These are phyloP conservation scores for Fusarium verrucosum DNA, from an alignment of 2,329 filamentous ascomycete genomes.

Conservation along the genomic window DNA sequence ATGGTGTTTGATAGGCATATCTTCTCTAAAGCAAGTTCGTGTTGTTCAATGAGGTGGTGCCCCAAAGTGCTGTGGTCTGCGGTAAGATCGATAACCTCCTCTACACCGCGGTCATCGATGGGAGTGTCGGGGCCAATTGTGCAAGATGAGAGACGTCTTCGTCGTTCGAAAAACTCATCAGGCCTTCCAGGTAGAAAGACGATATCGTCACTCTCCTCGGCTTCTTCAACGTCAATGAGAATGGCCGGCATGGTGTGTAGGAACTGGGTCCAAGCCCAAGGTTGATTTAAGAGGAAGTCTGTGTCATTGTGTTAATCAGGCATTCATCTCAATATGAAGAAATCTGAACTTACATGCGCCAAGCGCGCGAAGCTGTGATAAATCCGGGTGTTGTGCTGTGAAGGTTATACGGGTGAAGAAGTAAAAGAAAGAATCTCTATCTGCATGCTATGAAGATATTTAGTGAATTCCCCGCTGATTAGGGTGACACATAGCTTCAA, in stretches of 20 bases:
- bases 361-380: not conserved
- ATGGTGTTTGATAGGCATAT: slow-evolving; percentile 9
- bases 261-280: not conserved
- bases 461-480: not conserved
- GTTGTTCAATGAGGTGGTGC: slow-evolving; percentile 24
- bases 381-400: not conserved
- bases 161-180: not conserved
- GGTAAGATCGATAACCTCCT: slow-evolving; percentile 51
- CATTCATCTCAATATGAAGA: not conserved
- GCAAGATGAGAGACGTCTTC: slow-evolving; percentile 31
- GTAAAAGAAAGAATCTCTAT: not conserved
- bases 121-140: slow-evolving; percentile 36
- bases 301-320: slow-evolving; percentile 1
- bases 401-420: not conserved
- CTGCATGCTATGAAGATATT: not conserved
- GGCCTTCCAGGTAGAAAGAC: slow-evolving; percentile 30
- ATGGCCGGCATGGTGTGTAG: slow-evolving; percentile 10
- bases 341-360: not conserved
- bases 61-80: slow-evolving; percentile 29
- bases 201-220: slow-evolving; percentile 18
- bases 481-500: not conserved
- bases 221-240: slow-evolving; percentile 6
- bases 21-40: slow-evolving; percentile 38
- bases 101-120: not conserved
- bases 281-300: slow-evolving; percentile 2